These are phyloP conservation scores for Claviceps sp. DNA, from an alignment of 2,329 filamentous ascomycete species.

Conservation along the genomic window DNA sequence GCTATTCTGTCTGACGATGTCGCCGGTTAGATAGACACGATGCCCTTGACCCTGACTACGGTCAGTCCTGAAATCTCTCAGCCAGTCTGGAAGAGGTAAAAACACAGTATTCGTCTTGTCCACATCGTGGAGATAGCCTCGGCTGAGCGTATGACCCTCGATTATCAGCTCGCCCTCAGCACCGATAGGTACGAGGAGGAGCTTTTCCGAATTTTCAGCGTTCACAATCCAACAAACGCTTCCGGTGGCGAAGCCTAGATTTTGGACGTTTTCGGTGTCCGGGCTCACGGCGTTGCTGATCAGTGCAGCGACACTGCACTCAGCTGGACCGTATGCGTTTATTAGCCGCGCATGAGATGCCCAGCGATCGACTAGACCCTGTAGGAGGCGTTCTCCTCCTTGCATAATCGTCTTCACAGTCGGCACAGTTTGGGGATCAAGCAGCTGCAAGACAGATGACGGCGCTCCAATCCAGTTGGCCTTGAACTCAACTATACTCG, in stretches of 20 bases:
- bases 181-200: conserved; percentile 12
- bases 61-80: neutral
- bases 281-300: neutral
- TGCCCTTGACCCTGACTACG: too few species aligned
- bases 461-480: neutral
- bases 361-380: neutral
- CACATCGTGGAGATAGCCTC: conserved; percentile 32
- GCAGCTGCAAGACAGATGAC: neutral
- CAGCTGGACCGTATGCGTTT: neutral
- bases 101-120: conserved; percentile 16
- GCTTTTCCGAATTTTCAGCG: conserved; percentile 7
- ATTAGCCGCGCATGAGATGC: neutral
- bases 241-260: conserved; percentile 6
- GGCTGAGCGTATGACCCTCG: conserved; percentile 31
- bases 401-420: neutral
- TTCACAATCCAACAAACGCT: conserved; percentile 14
- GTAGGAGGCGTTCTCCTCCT: neutral
- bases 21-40: neutral
- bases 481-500: neutral
- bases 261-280: conserved; percentile 14
- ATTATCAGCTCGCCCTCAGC: conserved; percentile 21
- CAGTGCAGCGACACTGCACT: neutral
- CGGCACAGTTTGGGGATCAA: neutral
- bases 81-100: conserved; percentile 4
- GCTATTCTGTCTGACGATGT: neutral